A percentile compares a stretch with the other conserved stretches of the same genome.
Conservation (phyloP, 2,329 filamentous ascomycete genomes). For the Neoarthrinium moseri region DNA sequence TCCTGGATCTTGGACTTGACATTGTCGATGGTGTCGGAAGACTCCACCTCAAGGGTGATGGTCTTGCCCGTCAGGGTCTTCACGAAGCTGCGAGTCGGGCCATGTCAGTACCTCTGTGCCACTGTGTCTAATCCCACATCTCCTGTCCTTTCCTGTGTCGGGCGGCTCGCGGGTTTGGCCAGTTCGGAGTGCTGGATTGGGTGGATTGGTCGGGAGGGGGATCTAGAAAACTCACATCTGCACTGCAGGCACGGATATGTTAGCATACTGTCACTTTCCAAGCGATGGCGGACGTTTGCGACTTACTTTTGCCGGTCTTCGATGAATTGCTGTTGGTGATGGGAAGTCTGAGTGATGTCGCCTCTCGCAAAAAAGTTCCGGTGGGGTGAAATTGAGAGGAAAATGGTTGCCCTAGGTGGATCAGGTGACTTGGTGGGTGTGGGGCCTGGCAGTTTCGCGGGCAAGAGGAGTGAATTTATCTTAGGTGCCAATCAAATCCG, state of each 20-base stretch:
- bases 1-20: conserved; percentile 99
- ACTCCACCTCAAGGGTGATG: conserved; percentile 99
- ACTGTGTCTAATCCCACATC: conserved; percentile 18
- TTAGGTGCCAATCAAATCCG: background rate
- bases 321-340: conserved; percentile 41
- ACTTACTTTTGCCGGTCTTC: conserved; percentile 61
- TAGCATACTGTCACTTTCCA: conserved; percentile 38
- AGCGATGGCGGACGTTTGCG: conserved; percentile 13
- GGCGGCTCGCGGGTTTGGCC: conserved; percentile 21
- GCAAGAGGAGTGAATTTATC: background rate
- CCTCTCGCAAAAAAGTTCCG: conserved; percentile 36
- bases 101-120: conserved; percentile 19
- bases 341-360: conserved; percentile 39
- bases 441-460: conserved; percentile 1
- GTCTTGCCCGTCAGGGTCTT: conserved; percentile 99
- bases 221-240: conserved; percentile 79
- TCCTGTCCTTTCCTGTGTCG: background rate
- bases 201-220: conserved; percentile 14
- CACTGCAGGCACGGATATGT: conserved; percentile 58
- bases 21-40: conserved; percentile 99
- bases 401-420: conserved; percentile 10
- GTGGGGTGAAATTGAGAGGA: conserved; percentile 35
- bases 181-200: conserved; percentile 26
- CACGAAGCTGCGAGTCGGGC: conserved; percentile 74
- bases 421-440: conserved; percentile 6